Base-by-base conservation (phyloP, 148 eudicot genomes). In the Dysphania ambrosioides region DNA sequence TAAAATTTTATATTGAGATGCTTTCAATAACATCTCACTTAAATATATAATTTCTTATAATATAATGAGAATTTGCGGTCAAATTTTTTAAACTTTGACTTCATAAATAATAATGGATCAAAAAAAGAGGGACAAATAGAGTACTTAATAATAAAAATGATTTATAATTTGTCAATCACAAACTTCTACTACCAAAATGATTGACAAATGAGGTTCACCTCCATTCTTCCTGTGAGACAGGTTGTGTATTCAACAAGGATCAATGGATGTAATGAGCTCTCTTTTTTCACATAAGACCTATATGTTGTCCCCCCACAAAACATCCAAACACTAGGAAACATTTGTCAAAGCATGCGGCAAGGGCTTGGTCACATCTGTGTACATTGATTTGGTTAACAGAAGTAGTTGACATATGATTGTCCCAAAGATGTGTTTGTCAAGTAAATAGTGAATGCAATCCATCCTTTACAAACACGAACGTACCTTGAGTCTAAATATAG, bases 401-500 rank as follows among this genome's bases (percentile, higher is more conserved):
- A 58, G 60, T 76, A 38, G 79, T 71, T 75, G 82, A 70, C 41
- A 80, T 60, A 80, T 71, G 66, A 29, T 59, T 70, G 26, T 80
- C 83, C 66, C 30, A 67, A 67, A 66, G 80, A 77, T 47, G 83
- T 76, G 67, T 79, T 51, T 41, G 58, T 30, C 58, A 71, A 66
- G 79, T 15, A 64, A 70, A 75, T 36, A 53, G 59, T 27, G 9
- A 66, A 71, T 66, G 55, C 26, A 41, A 56, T 18, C 26, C 21
- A 74, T 8, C 77, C 83, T 80, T 76, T 2, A 24, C 59, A 66
- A 34, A 59, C 73, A 76, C 75, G 77, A 80, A 26, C 75, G 77
- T 76, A 26, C 77, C 83, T 72, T 80, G 69, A 78, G 34, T 44
- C 58, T 68, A 59, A 80, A 75, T 71, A 58, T 57, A 79, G 64